Conservation (phyloP, 768 basidiomycete genomes). For the Lactarius pseudohatsudake region DNA sequence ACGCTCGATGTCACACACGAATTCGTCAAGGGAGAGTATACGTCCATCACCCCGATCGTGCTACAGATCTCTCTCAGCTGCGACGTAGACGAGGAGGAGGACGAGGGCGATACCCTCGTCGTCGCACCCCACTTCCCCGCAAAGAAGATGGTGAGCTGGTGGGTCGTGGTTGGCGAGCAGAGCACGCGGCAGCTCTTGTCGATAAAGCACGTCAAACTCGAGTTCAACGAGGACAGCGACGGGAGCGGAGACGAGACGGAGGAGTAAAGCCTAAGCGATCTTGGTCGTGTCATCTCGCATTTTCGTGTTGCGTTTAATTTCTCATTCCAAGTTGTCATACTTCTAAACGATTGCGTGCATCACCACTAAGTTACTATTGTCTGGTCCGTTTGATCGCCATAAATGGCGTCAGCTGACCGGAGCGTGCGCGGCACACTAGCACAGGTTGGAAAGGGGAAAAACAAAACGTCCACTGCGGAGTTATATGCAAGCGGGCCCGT, state of each 20-base stretch:
- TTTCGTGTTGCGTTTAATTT: background rate
- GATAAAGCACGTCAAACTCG: slow-evolving; percentile 85
- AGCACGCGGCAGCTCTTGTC: slow-evolving; percentile 77
- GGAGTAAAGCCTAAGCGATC: too few species aligned
- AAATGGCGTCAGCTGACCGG: background rate
- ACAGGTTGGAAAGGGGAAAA: too few species aligned
- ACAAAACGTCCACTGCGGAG: too few species aligned
- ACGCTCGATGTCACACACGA: slow-evolving; percentile 90
- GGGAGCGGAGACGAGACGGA: slow-evolving; percentile 54
- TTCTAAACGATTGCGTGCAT: background rate
- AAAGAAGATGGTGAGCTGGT: slow-evolving; percentile 95
- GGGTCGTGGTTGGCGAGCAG: slow-evolving; percentile 92
- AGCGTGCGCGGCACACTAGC: too few species aligned
- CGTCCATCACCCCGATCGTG: slow-evolving; percentile 79
- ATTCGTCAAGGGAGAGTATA: slow-evolving; percentile 84
- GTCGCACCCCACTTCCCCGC: slow-evolving; percentile 93
- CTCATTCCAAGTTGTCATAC: background rate
- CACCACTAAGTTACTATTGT: background rate
- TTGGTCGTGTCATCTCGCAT: too few species aligned
- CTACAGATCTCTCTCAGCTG: slow-evolving; percentile 77
- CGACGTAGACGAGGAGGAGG: slow-evolving; percentile 63
- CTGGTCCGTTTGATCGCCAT: background rate
- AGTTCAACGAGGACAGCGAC: slow-evolving; percentile 65
- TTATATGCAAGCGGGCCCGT: too few species aligned
- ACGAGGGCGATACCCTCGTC: slow-evolving; percentile 72